These are phyloP conservation scores for Pulicaria dysenterica DNA, from an alignment of 129 eudicot species.

Conservation along the genomic window DNA sequence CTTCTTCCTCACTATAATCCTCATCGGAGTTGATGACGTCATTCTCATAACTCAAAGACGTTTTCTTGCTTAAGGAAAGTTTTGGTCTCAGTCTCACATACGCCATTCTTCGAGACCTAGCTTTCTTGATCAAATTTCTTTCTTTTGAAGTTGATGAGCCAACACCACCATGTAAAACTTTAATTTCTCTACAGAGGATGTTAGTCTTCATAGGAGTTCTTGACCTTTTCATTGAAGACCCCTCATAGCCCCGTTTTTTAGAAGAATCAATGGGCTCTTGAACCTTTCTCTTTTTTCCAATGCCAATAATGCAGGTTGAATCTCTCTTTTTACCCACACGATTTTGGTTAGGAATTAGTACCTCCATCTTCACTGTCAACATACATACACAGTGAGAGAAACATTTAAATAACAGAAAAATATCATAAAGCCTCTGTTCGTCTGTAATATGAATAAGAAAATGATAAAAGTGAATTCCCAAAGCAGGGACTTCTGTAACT, in stretches of 20 bases:
- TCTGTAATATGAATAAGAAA: neutral
- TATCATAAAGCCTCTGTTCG: neutral
- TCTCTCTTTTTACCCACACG: conserved; percentile 24
- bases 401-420: conserved; percentile 13
- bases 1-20: conserved; percentile 29
- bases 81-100: conserved; percentile 6
- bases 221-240: conserved; percentile 26
- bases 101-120: neutral
- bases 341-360: conserved; percentile 36
- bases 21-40: conserved; percentile 14
- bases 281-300: conserved; percentile 43
- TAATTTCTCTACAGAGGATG: neutral
- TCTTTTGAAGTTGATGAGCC: conserved; percentile 9
- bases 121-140: neutral
- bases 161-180: conserved; percentile 13
- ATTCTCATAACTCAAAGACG: neutral
- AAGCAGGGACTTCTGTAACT: too few relatives aligned
- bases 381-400: conserved; percentile 6
- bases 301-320: conserved; percentile 12
- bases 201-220: conserved; percentile 22
- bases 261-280: conserved; percentile 34
- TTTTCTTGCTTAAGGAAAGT: conserved; percentile 19
- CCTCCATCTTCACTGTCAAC: conserved; percentile 41
- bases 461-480: too few relatives aligned
- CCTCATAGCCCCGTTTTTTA: conserved; percentile 25